These are phyloP conservation scores for Populus pruinosa DNA, from an alignment of 345 rosid species.

Conservation along the genomic window DNA sequence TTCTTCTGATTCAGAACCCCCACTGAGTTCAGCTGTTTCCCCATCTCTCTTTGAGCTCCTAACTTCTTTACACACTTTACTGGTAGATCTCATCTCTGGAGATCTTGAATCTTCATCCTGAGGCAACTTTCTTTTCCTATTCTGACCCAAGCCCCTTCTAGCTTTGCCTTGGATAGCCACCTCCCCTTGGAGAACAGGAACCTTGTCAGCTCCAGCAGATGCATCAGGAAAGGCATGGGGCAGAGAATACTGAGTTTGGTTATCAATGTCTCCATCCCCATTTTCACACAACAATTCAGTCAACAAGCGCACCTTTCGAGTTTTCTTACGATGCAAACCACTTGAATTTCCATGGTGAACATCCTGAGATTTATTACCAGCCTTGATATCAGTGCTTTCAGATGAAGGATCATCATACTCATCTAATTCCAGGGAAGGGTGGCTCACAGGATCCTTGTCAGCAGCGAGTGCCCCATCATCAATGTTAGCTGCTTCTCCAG, in stretches of 20 bases:
- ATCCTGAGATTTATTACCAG: conserved; percentile 21
- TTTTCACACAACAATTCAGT: conserved; percentile 63
- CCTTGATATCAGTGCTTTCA: conserved; percentile 49
- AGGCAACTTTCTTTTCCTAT: conserved; percentile 54
- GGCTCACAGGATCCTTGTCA: conserved; percentile 24
- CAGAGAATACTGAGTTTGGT: conserved; percentile 32
- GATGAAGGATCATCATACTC: conserved; percentile 43
- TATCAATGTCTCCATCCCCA: conserved; percentile 27
- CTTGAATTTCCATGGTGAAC: conserved; percentile 28
- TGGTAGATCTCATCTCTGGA: conserved; percentile 35
- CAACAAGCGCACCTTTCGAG: conserved; percentile 62
- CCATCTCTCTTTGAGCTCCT: conserved; percentile 21
- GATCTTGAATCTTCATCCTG: conserved; percentile 42
- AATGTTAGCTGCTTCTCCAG: conserved; percentile 29
- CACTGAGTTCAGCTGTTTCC: conserved; percentile 26
- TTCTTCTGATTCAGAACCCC: conserved; percentile 38
- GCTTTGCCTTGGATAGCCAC: conserved; percentile 20
- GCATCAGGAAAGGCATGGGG: conserved; percentile 29
- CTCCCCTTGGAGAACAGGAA: conserved; percentile 19
- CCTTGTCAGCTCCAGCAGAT: conserved; percentile 22
- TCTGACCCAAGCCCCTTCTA: conserved; percentile 28
- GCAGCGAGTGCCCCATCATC: conserved; percentile 29
- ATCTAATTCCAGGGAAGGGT: conserved; percentile 35
- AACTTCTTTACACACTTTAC: conserved; percentile 29
- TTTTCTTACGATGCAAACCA: conserved; percentile 53